Conservation (phyloP, 352 stramenopile genomes). For the Chrysophaeum taylorii region DNA sequence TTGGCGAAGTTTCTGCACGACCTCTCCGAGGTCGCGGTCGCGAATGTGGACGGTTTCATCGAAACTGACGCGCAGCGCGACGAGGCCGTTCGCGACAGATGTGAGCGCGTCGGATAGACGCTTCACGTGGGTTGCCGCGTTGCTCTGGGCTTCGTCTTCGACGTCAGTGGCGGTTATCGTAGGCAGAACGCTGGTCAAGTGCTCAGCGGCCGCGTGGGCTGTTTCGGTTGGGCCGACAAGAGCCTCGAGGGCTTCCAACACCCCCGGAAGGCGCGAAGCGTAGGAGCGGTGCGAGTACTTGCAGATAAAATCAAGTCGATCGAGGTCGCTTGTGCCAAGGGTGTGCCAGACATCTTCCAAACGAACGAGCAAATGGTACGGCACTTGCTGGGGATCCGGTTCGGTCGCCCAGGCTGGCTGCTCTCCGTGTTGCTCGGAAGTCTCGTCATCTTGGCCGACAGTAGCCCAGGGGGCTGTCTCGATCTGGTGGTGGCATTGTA, state of each 20-base stretch:
- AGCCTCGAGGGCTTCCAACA: neutral
- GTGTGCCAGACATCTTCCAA: neutral
- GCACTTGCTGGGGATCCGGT: neutral
- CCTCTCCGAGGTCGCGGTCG: too few relatives aligned
- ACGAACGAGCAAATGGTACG: neutral
- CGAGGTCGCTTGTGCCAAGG: neutral
- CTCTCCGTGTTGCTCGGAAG: neutral
- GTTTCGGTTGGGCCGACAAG: too few relatives aligned
- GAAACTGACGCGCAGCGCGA: too few relatives aligned
- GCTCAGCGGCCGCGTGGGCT: too few relatives aligned
- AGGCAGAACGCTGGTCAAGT: too few relatives aligned
- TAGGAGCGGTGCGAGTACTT: neutral
- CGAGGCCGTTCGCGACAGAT: too few relatives aligned
- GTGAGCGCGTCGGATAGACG: too few relatives aligned
- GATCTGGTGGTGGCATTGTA: neutral
- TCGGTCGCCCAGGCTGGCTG: neutral
- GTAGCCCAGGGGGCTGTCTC: neutral
- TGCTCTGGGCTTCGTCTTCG: too few relatives aligned
- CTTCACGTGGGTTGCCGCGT: too few relatives aligned
- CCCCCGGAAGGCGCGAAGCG: neutral
- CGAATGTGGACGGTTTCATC: too few relatives aligned
- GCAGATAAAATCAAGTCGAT: neutral
- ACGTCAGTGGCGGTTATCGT: too few relatives aligned
- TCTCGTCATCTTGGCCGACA: neutral
- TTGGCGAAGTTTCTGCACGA: too few relatives aligned